Conservation (phyloP, 768 basidiomycete species). For the Dentipellis sp. region DNA sequence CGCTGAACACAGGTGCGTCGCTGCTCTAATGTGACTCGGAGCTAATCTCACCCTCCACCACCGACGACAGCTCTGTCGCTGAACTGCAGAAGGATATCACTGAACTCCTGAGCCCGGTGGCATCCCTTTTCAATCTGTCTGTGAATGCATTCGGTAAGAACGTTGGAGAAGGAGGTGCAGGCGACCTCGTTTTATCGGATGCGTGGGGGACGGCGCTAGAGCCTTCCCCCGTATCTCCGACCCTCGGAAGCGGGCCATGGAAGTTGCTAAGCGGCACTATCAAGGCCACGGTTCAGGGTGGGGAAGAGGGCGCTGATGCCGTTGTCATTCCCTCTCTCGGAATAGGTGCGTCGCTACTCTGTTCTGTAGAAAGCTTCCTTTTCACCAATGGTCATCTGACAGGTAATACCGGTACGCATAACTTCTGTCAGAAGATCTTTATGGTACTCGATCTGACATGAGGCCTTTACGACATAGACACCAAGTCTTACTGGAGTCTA, state of each 20-base stretch:
- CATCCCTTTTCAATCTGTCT: slow-evolving; percentile 28
- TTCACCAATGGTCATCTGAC: neutral
- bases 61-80: slow-evolving; percentile 19
- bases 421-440: neutral
- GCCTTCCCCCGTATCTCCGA: slow-evolving; percentile 34
- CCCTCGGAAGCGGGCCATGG: slow-evolving; percentile 25
- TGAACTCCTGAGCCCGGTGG: slow-evolving; percentile 17
- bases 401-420: slow-evolving; percentile 24
- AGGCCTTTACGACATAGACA: slow-evolving; percentile 23
- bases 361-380: no score
- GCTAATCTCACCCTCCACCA: neutral
- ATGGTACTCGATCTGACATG: no score
- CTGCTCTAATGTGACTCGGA: neutral
- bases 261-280: slow-evolving; percentile 34
- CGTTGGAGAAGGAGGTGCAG: slow-evolving; percentile 16
- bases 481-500: slow-evolving; percentile 35
- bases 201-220: slow-evolving; percentile 24
- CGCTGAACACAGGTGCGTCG: slow-evolving; percentile 18
- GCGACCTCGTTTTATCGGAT: slow-evolving; percentile 27
- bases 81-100: slow-evolving; percentile 21
- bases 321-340: slow-evolving; percentile 20
- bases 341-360: slow-evolving; percentile 23
- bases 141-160: slow-evolving; percentile 30
- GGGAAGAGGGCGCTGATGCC: slow-evolving; percentile 15
- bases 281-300: slow-evolving; percentile 21